These are phyloP conservation scores for Scheffersomyces stipitis DNA, from an alignment of 805 yeast genomes.

Conservation along the genomic window DNA sequence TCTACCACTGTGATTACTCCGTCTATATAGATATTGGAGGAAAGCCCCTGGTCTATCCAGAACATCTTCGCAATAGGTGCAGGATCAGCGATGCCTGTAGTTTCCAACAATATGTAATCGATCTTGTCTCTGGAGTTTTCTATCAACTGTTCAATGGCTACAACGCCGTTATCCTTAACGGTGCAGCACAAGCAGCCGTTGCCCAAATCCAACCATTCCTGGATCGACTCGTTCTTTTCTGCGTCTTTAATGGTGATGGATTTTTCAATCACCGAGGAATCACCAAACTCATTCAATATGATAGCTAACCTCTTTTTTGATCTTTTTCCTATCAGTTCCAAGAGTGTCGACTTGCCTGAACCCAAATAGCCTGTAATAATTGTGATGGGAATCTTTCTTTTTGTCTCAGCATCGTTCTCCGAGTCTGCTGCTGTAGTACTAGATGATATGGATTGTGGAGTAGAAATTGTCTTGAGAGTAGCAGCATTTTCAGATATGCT, in stretches of 20 bases:
- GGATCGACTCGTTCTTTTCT: constrained; percentile 50
- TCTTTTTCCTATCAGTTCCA: constrained; percentile 69
- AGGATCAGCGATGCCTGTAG: constrained; percentile 97
- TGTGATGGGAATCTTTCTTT: constrained; percentile 76
- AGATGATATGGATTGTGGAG: too few species aligned
- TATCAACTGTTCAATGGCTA: constrained; percentile 87
- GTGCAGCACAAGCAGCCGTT: constrained; percentile 97
- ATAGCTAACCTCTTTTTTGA: constrained; percentile 82
- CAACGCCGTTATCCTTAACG: constrained; percentile 90
- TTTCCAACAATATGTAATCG: constrained; percentile 89
- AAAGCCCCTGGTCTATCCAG: constrained; percentile 91
- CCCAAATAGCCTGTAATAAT: constrained; percentile 95
- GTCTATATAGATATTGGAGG: constrained; percentile 83
- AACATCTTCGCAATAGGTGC: constrained; percentile 97
- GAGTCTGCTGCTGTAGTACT: too few species aligned
- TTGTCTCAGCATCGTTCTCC: constrained; percentile 7
- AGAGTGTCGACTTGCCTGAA: constrained; percentile 86
- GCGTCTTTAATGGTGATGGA: constrained; percentile 68
- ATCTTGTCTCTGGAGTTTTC: constrained; percentile 68
- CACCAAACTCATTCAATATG: constrained; percentile 90
- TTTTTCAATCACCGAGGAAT: constrained; percentile 85
- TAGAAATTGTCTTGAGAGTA: too few species aligned
- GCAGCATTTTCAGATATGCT: too few species aligned
- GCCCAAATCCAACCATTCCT: constrained; percentile 95
- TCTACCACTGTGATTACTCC: constrained; percentile 91